Evolutionary conservation across 768 basidiomycete species (phyloP).

Genomic region (Podaxis sp.): DNA sequence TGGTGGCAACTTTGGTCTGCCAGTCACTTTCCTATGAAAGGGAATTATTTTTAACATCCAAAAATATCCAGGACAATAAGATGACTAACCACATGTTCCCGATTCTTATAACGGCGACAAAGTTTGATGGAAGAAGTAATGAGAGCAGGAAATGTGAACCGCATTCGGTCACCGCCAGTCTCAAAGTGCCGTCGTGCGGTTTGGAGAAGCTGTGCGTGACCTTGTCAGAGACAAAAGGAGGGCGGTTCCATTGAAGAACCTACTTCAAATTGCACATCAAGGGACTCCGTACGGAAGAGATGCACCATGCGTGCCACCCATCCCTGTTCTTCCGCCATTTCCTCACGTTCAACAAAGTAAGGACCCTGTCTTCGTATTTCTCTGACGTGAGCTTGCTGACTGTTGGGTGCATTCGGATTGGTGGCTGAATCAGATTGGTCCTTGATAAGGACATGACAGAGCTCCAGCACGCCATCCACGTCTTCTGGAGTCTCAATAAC

Average conservation of each 20-base stretch:
- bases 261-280: slow-evolving; percentile 89
- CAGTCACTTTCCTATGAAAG: slow-evolving; percentile 72
- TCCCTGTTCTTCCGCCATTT: slow-evolving; percentile 97
- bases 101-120: slow-evolving; percentile 84
- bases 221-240: not conserved
- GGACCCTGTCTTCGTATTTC: slow-evolving; percentile 55
- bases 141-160: slow-evolving; percentile 94
- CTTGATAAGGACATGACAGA: slow-evolving; percentile 89
- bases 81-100: slow-evolving; percentile 61
- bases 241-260: slow-evolving; percentile 18
- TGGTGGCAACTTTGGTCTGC: slow-evolving; percentile 77
- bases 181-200: slow-evolving; percentile 87
- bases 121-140: slow-evolving; percentile 92
- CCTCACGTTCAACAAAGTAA: slow-evolving; percentile 71
- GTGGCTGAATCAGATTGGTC: slow-evolving; percentile 63
- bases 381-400: slow-evolving; percentile 30
- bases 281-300: slow-evolving; percentile 82
- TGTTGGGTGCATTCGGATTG: slow-evolving; percentile 22
- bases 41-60: not conserved
- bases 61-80: not conserved
- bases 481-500: slow-evolving; percentile 92
- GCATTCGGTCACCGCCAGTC: slow-evolving; percentile 90
- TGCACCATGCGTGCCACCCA: slow-evolving; percentile 99
- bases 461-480: slow-evolving; percentile 87
- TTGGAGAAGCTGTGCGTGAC: slow-evolving; percentile 68